Evolutionary conservation across 805 yeast species (phyloP).

Genomic region (Yarrowia alimentaria): DNA sequence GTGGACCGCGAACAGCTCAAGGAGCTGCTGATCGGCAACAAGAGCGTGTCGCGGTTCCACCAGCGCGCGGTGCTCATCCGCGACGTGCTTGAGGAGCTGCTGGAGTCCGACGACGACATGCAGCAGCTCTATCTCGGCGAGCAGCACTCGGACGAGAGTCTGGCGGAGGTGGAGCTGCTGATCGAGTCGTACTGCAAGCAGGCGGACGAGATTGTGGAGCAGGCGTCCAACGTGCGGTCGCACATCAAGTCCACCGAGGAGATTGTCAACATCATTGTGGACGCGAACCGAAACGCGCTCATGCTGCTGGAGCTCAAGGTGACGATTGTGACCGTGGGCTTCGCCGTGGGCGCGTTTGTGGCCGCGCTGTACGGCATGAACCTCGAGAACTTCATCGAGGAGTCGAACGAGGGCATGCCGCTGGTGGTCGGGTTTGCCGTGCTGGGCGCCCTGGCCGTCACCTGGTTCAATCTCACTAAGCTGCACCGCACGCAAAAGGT

Average conservation of each 20-base stretch:
- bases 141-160: conserved; percentile 51
- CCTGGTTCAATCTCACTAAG: conserved; percentile 54
- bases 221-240: conserved; percentile 69
- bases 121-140: conserved; percentile 11
- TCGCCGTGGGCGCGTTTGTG: conserved; percentile 75
- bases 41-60: conserved; percentile 65
- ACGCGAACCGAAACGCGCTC: conserved; percentile 88
- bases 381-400: conserved; percentile 87
- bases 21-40: conserved; percentile 70
- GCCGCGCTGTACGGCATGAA: conserved; percentile 97
- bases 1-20: conserved; percentile 73
- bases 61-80: conserved; percentile 75
- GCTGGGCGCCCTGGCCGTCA: conserved; percentile 47
- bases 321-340: conserved; percentile 75
- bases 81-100: conserved; percentile 74
- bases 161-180: conserved; percentile 84
- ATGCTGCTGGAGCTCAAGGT: conserved; percentile 84
- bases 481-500: conserved; percentile 68
- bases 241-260: conserved; percentile 93
- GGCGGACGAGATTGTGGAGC: conserved; percentile 91
- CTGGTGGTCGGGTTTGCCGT: conserved; percentile 50
- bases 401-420: conserved; percentile 62
- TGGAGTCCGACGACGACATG: conserved; percentile 70
- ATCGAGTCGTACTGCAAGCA: conserved; percentile 88
- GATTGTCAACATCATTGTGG: conserved; percentile 86